phyloP scores from a whole-genome alignment of 1,139 yeast genomes.

The Blastobotrys capitulatus region DNA sequence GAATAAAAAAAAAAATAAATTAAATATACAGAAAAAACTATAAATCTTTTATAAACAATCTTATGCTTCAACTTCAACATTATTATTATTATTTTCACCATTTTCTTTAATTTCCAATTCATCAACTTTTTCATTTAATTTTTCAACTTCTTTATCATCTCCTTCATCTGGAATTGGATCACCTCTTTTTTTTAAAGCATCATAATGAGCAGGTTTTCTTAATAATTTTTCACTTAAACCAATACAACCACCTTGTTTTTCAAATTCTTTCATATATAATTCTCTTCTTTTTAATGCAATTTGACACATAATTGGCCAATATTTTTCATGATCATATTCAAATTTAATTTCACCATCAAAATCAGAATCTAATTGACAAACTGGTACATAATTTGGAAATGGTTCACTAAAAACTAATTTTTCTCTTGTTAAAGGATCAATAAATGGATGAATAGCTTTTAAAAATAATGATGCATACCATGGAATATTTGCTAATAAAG shows the following conservation, averaged over 20 bases:
- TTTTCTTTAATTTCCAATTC: neutral
- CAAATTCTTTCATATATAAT: conserved; percentile 57
- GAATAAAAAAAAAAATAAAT: too few species aligned
- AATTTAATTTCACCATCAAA: conserved; percentile 84
- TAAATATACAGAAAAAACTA: too few species aligned
- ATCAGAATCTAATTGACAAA: conserved; percentile 71
- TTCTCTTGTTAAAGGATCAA: conserved; percentile 90
- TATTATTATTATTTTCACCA: neutral
- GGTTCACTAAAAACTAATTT: conserved; percentile 89
- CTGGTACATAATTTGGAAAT: conserved; percentile 73
- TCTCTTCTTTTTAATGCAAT: conserved; percentile 53
- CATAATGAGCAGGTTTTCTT: conserved; percentile 34
- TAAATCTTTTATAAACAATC: too few species aligned
- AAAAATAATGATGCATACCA: conserved; percentile 88
- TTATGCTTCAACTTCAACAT: neutral
- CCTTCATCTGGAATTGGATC: neutral
- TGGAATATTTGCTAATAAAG: conserved; percentile 85
- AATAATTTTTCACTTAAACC: conserved; percentile 83
- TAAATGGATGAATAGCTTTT: conserved; percentile 85
- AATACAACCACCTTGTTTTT: conserved; percentile 58
- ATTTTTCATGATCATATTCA: conserved; percentile 68
- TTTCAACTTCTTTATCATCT: neutral
- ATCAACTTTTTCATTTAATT: conserved; percentile 4
- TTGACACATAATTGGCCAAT: conserved; percentile 69
- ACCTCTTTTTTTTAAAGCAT: neutral